Evolutionary conservation across 805 yeast genomes (phyloP), one percentile per base, ranked within the genome.

Genomic region (Brettanomyces anomalus): DNA sequence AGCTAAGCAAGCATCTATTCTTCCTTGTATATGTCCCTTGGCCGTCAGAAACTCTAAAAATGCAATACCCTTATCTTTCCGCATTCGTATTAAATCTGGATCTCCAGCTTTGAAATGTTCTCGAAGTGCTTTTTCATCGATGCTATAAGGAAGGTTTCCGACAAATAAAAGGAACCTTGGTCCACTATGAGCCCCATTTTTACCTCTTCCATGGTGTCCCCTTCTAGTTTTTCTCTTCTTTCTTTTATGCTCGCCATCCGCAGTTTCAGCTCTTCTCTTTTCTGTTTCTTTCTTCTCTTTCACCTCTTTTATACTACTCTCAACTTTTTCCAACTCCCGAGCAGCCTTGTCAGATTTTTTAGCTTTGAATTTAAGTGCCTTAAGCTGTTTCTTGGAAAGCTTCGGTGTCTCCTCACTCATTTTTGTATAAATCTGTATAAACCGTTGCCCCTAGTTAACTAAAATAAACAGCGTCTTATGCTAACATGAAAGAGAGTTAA

Each of bases 31-130:
- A 47, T 81, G 85, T 16, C 64, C 67, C 34, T 70, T 64, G 40
- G 69, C 75, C 43, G 64, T 67, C 47, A 66, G 80, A 54, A 88
- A 93, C 60, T 93, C 98, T 48, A 89, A 60, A 56, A 89, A 89
- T 10, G 96, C 96, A 56, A 89, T 88, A 13, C 96, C 96, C 63
- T 86, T 87, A 40, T 85, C 95, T 14, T 67, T 67, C 59, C 98
- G 76, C 37, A 86, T 65, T 58, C 98, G 78, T 41, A 93, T 69
- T 46, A 74, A 69, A 56, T 81, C 83, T 3, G 97, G 97, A 15
- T 74, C 68, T 36, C 81, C 67, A 32, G 77, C 75, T 51, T 80
- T 76, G 67, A 93, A 87, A 61, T 89, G 96, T 16, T 71, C 66
- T 43, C 67, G 63, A 26, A 93, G 59, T 43, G 83, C 85, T 2